These are phyloP conservation scores for Aspergillus sp. DNA, from an alignment of 2,329 filamentous ascomycete species.

Conservation along the genomic window DNA sequence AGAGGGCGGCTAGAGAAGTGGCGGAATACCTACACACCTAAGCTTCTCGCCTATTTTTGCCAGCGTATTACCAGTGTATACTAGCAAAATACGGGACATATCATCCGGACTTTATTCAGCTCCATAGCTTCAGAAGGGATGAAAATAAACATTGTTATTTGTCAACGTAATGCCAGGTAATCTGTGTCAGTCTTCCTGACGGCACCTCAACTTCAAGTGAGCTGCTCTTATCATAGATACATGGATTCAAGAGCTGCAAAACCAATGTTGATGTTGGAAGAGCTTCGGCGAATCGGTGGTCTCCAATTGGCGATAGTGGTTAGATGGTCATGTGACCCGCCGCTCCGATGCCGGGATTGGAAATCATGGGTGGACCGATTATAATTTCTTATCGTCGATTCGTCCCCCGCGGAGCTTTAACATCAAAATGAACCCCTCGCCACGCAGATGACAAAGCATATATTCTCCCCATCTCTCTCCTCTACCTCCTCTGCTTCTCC, in stretches of 20 bases:
- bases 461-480: slow-evolving; percentile 17
- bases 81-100: no score
- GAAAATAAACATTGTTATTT: no score
- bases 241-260: no score
- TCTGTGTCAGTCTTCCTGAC: no score
- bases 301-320: background rate
- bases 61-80: no score
- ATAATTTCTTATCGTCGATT: slow-evolving; percentile 6
- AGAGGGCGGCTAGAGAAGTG: background rate
- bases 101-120: no score
- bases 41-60: background rate
- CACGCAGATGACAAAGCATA: slow-evolving; percentile 35
- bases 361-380: slow-evolving; percentile 7
- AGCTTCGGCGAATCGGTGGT: background rate
- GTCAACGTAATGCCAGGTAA: no score
- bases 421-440: slow-evolving; percentile 19
- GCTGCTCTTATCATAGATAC: no score
- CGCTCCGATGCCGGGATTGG: slow-evolving; percentile 5
- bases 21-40: background rate
- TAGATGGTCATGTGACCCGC: background rate
- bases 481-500: slow-evolving; percentile 1
- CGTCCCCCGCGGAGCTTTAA: slow-evolving; percentile 9
- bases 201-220: no score
- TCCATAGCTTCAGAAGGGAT: no score
- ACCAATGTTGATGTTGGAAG: no score